A percentile compares a stretch with the other conserved stretches of the same genome.
Conservation (phyloP, 805 yeast species). For the Starmerella geochares region DNA sequence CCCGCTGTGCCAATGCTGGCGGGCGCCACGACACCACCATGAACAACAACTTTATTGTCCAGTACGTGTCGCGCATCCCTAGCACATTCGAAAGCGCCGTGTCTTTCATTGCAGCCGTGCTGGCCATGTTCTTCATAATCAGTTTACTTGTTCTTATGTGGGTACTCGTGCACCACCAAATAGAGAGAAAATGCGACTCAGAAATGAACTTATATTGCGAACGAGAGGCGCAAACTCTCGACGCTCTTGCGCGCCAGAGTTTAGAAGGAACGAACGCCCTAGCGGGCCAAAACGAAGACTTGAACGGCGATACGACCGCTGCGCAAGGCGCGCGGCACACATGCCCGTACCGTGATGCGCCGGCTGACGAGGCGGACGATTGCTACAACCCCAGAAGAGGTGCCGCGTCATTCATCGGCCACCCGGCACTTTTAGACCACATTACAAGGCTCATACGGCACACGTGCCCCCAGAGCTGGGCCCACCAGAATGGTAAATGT, state of each 20-base stretch:
- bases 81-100: not conserved
- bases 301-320: not conserved
- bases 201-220: not conserved
- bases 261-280: too few species aligned
- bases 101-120: conserved; percentile 3
- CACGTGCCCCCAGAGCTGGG: conserved; percentile 5
- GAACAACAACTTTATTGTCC: not conserved
- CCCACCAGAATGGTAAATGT: conserved; percentile 9
- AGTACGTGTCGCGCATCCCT: not conserved
- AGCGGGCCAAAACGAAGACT: not conserved
- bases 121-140: conserved; percentile 9
- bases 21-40: not conserved
- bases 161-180: conserved; percentile 5
- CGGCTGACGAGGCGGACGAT: too few species aligned
- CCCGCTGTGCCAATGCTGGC: not conserved
- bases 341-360: too few species aligned
- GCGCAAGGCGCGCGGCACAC: too few species aligned
- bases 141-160: conserved; percentile 2
- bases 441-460: conserved; percentile 10
- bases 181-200: not conserved
- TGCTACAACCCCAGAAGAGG: not conserved
- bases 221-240: too few species aligned
- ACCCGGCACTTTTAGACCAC: conserved; percentile 10
- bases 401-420: conserved; percentile 5
- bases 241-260: too few species aligned